phyloP scores from a whole-genome alignment of 192 early-diverging fungal species.

The Pilaira anomala region DNA sequence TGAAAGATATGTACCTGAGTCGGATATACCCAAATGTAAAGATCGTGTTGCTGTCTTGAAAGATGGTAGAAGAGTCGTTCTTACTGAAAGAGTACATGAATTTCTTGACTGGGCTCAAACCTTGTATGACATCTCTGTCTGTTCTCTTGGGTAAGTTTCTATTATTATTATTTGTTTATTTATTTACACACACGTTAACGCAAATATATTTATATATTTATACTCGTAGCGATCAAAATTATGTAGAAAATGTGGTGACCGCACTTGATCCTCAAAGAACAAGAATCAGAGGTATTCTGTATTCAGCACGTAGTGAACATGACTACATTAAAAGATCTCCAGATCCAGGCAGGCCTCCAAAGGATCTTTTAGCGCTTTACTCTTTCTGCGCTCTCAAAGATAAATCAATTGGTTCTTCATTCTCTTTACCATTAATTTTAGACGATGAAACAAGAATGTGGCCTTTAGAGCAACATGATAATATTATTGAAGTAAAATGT shows the following conservation, averaged over 20 bases:
- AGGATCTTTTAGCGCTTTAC: conserved; percentile 66
- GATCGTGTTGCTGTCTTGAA: conserved; percentile 54
- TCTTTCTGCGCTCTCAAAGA: conserved; percentile 55
- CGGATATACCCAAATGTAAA: conserved; percentile 31
- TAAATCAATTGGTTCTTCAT: conserved; percentile 40
- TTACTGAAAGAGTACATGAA: conserved; percentile 63
- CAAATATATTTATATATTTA: too few species aligned
- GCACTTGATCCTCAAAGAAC: conserved; percentile 60
- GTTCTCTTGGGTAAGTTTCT: conserved; percentile 56
- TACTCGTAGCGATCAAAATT: conserved; percentile 58
- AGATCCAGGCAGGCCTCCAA: conserved; percentile 55
- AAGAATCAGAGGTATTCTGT: conserved; percentile 56
- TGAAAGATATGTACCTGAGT: conserved; percentile 59
- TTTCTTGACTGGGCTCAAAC: conserved; percentile 71
- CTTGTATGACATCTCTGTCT: conserved; percentile 70
- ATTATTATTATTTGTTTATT: background rate
- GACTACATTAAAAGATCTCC: conserved; percentile 50
- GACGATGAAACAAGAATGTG: conserved; percentile 73
- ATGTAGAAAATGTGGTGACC: conserved; percentile 66
- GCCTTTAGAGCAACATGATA: conserved; percentile 71
- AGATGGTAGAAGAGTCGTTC: conserved; percentile 62
- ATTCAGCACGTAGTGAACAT: conserved; percentile 69
- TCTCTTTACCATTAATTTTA: conserved; percentile 58
- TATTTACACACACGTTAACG: too few species aligned
- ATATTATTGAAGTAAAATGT: conserved; percentile 72